Evolutionary conservation across 139 green algal genomes (phyloP), one percentile per base, ranked within the genome.

Genomic region (Picochlorum sp.): DNA sequence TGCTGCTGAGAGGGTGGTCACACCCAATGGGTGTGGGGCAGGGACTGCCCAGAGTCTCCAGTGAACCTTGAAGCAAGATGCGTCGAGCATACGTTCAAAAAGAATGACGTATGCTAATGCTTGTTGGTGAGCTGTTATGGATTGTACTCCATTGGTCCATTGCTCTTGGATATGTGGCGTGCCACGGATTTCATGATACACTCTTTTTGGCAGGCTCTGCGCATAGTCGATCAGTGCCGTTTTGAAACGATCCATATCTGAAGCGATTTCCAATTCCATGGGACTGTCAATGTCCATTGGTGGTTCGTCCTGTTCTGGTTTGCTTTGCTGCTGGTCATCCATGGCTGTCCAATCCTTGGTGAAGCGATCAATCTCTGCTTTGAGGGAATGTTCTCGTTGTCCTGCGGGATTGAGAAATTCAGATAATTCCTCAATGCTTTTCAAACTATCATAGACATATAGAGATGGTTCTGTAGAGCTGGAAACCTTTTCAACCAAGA

Each of bases 11-110:
- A 78, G 63, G 21, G 63, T 74, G 44, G 30, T 50, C 64, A 64
- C 50, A 50, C 65, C 50, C 0, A 50, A 54, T 0, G 77, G 77
- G 63, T 82, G 57, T 60, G 85, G 83, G 9, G 76, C 74, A 4
- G 83, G 81, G 52, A 69, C 52, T 23, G 74, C 61, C 69, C 80
- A 89, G 23, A 81, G 63, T 21, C 76, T 72, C 79, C 82, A 89
- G 44, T 80, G 71, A 8, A 71, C 67, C 49, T 80, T 79, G 8
- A 86, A 72, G 21, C 61, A 77, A 57, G 75, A 70, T 15, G 74
- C 62, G 3, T 72, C 49, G 3, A 89, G 14, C 70, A 81, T 79
- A 10, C 61, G 18, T 65, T 89, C 77, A 21, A 89, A 52, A 47
- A 77, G 64, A 41, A 80, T 60, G 15, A 84, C 34, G 3, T 72